Evolutionary conservation across 2,329 filamentous ascomycete species (phyloP).

Genomic region (Aspergillus sp.): DNA sequence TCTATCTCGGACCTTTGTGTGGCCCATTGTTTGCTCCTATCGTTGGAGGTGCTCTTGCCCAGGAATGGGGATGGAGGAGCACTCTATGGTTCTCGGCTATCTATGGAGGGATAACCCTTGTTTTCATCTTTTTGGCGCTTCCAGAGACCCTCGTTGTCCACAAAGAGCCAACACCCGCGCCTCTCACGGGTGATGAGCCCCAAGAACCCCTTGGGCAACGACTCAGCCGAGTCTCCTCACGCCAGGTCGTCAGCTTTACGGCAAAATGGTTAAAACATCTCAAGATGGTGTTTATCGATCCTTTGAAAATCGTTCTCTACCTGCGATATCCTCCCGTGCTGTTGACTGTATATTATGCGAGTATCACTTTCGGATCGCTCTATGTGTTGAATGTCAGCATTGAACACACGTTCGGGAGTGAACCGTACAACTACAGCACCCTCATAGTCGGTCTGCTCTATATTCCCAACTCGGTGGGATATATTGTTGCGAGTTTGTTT

Average conservation of each 20-base stretch:
- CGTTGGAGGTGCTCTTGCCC: conserved; percentile 68
- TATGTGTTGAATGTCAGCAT: conserved; percentile 77
- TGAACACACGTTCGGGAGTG: conserved; percentile 63
- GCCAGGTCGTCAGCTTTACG: conserved; percentile 58
- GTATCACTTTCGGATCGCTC: conserved; percentile 70
- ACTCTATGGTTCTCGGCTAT: conserved; percentile 75
- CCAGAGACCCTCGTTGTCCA: conserved; percentile 40
- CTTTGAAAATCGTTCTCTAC: conserved; percentile 66
- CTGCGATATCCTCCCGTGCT: conserved; percentile 72
- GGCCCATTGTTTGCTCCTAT: conserved; percentile 75
- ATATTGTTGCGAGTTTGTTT: conserved; percentile 64
- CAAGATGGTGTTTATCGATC: conserved; percentile 67
- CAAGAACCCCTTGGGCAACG: conserved; percentile 23
- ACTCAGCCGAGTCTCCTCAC: conserved; percentile 57
- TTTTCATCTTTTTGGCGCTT: conserved; percentile 42
- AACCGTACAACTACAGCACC: conserved; percentile 67
- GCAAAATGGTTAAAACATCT: conserved; percentile 54
- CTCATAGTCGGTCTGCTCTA: conserved; percentile 73
- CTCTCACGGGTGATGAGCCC: conserved; percentile 24
- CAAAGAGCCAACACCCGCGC: conserved; percentile 24
- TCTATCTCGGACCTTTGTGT: conserved; percentile 74
- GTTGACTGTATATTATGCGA: conserved; percentile 70
- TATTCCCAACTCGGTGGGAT: conserved; percentile 72
- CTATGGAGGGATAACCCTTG: conserved; percentile 56
- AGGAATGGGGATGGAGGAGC: conserved; percentile 69